Evolutionary conservation across 1,284 basidiomycete species (phyloP).

Genomic region (Porodaedalea pini): DNA sequence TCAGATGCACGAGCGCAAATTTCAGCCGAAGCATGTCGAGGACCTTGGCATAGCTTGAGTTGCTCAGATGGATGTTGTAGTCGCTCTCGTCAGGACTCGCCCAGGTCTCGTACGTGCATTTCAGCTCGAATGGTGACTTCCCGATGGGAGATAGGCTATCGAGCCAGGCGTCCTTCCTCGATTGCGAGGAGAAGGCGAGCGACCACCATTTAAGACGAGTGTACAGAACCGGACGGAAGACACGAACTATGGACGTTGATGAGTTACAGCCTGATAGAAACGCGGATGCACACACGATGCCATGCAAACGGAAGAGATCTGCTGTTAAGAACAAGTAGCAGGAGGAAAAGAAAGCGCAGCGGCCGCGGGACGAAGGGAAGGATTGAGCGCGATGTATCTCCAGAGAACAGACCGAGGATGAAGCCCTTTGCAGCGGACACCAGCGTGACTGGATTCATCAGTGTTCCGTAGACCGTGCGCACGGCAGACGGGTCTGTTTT

Average conservation of each 20-base stretch:
- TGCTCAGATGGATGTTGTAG: slow-evolving; percentile 69
- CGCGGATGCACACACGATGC: slow-evolving; percentile 52
- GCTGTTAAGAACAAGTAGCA: slow-evolving; percentile 48
- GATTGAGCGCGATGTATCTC: slow-evolving; percentile 18
- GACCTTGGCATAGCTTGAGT: slow-evolving; percentile 74
- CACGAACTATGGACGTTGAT: slow-evolving; percentile 42
- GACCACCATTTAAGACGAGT: slow-evolving; percentile 39
- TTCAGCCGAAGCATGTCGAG: slow-evolving; percentile 47
- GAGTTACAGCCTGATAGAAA: neutral
- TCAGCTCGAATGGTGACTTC: slow-evolving; percentile 47
- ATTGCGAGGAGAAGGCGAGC: slow-evolving; percentile 40
- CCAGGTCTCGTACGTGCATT: slow-evolving; percentile 42
- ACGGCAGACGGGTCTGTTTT: too few species aligned
- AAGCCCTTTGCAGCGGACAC: neutral
- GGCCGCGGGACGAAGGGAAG: slow-evolving; percentile 24
- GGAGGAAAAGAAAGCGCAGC: slow-evolving; percentile 28
- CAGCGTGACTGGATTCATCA: too few species aligned
- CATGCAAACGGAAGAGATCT: slow-evolving; percentile 60
- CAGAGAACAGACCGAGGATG: neutral
- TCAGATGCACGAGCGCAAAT: slow-evolving; percentile 48
- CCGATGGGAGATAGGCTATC: slow-evolving; percentile 54
- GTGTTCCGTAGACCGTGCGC: too few species aligned
- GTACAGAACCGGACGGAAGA: slow-evolving; percentile 48
- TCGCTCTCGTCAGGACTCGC: slow-evolving; percentile 69
- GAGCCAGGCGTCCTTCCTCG: slow-evolving; percentile 34